Evolutionary conservation across 176 grass and related monocot genomes (phyloP), one percentile per base, ranked within the genome.

Genomic region (Triticum dicoccoides): DNA sequence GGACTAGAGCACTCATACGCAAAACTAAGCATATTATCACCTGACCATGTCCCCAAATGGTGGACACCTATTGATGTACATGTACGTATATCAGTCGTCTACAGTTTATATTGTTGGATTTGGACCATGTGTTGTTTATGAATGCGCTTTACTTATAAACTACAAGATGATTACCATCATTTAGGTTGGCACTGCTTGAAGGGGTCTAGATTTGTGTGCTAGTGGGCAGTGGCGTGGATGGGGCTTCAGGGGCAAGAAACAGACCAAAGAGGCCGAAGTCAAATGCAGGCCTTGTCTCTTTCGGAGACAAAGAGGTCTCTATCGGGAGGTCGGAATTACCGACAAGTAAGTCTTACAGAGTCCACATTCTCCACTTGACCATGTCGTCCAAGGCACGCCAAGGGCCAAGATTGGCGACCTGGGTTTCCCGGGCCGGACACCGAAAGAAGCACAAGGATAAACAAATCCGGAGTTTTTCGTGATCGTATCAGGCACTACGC

Each of bases 331-430:
- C 77, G 67, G 86, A 84, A 76, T 42, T 80, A 33, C 14, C 27
- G 24, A 44, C 76, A 87, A 80, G 85, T 29, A 80, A 87, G 65
- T 61, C 80, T 65, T 15, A 18, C 12, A 65, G 84, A 90, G 80
- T 21, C 74, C 89, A 87, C 45, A 84, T 80, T 84, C 65, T 69
- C 59, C 66, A 84, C 80, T 78, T 87, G 45, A 47, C 71, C 7
- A 69, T 87, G 71, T 74, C 89, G 85, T 84, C 67, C 59, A 84
- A 75, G 67, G 65, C 67, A 90, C 80, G 80, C 34, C 47, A 90
- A 75, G 67, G 39, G 61, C 45, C 35, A 59, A 67, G 20, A 79
- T 61, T 17, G 80, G 84, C 29, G 20, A 72, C 80, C 45, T 66
- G 4, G 54, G 32, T 80, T 87, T 67, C 80, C 83, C 68, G 18